Evolutionary conservation across 2,329 filamentous ascomycete species (phyloP).

Genomic region (Grosmannia penicillata): DNA sequence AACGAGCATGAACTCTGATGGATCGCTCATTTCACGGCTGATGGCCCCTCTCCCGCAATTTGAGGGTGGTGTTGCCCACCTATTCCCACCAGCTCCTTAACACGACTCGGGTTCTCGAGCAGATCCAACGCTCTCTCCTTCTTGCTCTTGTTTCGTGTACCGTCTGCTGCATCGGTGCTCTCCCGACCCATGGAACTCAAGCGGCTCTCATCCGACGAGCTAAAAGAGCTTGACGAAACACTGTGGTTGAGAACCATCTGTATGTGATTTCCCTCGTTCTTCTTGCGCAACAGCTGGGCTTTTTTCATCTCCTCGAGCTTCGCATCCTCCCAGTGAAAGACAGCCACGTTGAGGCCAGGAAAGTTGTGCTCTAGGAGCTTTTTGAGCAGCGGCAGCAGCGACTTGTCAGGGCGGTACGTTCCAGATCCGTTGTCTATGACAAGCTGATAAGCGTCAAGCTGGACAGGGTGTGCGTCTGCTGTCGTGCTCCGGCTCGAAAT

Average conservation of each 20-base stretch:
- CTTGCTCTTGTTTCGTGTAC: conserved; percentile 24
- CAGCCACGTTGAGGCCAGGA: conserved; percentile 59
- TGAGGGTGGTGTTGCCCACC: no score
- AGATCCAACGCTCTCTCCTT: conserved; percentile 35
- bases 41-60: no score
- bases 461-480: no score
- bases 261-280: conserved; percentile 35
- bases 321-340: conserved; percentile 67
- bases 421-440: conserved; percentile 92
- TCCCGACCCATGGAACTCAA: conserved; percentile 20
- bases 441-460: conserved; percentile 55
- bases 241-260: conserved; percentile 43
- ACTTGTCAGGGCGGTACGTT: conserved; percentile 78
- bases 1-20: no score
- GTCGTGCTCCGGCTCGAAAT: no score
- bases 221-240: conserved; percentile 30
- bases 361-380: conserved; percentile 58
- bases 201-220: conserved; percentile 36
- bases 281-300: conserved; percentile 60
- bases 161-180: conserved; percentile 18
- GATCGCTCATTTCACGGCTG: no score
- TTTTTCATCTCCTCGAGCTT: conserved; percentile 61
- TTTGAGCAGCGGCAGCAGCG: conserved; percentile 56
- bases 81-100: conserved; percentile 19
- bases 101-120: conserved; percentile 31